A percentile compares a stretch with the other conserved stretches of the same genome.
Conservation (phyloP, 805 yeast species). For the Metschnikowia arizonensis region DNA sequence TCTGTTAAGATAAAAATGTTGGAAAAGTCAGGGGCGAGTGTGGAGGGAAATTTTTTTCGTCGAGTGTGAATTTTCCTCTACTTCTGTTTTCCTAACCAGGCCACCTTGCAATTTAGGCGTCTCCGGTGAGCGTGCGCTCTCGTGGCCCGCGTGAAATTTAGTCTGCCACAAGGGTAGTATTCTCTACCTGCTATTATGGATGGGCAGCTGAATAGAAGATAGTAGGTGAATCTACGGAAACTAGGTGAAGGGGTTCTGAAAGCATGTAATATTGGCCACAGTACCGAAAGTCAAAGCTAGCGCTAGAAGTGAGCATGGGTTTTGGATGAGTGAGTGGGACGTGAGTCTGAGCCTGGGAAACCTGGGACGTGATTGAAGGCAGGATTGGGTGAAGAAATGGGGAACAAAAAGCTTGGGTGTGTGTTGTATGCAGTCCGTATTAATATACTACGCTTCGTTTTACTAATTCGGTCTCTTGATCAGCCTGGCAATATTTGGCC, state of each 20-base stretch:
- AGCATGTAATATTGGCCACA: neutral
- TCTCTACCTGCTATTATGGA: neutral
- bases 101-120: conserved; percentile 10
- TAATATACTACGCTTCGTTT: neutral
- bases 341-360: neutral
- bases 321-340: neutral
- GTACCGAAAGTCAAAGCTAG: neutral
- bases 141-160: conserved; percentile 7
- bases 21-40: conserved; percentile 7
- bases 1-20: neutral
- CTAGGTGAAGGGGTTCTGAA: neutral
- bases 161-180: neutral
- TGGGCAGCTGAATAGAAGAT: neutral
- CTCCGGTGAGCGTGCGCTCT: conserved; percentile 18
- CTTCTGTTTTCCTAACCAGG: conserved; percentile 14
- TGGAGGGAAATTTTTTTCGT: conserved; percentile 12
- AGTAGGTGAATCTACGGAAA: neutral
- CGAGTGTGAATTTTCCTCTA: conserved; percentile 15
- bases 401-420: neutral
- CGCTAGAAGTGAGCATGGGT: neutral
- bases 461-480: neutral
- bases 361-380: conserved; percentile 1
- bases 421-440: neutral
- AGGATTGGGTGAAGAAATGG: neutral
- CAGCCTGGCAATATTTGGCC: neutral